A percentile compares a stretch with the other conserved stretches of the same genome.
Evolutionary conservation across 768 basidiomycete genomes (phyloP).

Genomic region (Lactarius sanguifluus): DNA sequence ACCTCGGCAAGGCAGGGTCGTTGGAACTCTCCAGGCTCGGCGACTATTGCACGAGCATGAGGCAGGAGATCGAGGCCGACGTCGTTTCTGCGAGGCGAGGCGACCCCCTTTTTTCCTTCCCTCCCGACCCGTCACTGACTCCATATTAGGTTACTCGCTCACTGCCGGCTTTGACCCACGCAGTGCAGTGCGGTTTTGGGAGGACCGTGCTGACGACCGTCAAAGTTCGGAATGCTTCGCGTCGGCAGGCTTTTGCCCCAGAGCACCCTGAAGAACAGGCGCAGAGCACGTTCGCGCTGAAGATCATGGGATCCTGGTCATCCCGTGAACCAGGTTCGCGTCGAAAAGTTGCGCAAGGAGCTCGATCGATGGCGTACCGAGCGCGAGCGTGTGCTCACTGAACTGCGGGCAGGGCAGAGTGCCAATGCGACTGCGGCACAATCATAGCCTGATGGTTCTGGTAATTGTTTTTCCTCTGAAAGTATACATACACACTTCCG

Average conservation of each 20-base stretch:
- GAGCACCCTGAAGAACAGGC: slow-evolving; percentile 31
- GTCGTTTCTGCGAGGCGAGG: slow-evolving; percentile 76
- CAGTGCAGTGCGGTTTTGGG: slow-evolving; percentile 81
- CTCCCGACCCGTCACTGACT: slow-evolving; percentile 12
- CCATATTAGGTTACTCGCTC: slow-evolving; percentile 71
- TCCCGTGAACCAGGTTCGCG: slow-evolving; percentile 65
- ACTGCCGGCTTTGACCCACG: slow-evolving; percentile 91
- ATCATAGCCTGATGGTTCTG: slow-evolving; percentile 8
- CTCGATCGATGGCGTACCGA: slow-evolving; percentile 69
- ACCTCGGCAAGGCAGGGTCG: slow-evolving; percentile 73
- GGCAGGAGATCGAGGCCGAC: slow-evolving; percentile 92
- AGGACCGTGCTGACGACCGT: slow-evolving; percentile 46
- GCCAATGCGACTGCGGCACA: neutral
- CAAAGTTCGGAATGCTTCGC: slow-evolving; percentile 45
- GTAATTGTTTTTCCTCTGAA: neutral
- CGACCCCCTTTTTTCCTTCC: slow-evolving; percentile 12
- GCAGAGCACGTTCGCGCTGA: slow-evolving; percentile 37
- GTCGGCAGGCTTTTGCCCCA: slow-evolving; percentile 32
- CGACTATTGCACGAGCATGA: slow-evolving; percentile 73
- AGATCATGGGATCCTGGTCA: slow-evolving; percentile 60
- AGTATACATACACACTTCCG: neutral
- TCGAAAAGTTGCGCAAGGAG: slow-evolving; percentile 62
- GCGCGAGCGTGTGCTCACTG: slow-evolving; percentile 34
- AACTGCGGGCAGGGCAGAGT: slow-evolving; percentile 19
- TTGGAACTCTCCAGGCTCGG: slow-evolving; percentile 71